phyloP scores from a whole-genome alignment of 352 stramenopile species.

The Globisporangium radiosum region DNA sequence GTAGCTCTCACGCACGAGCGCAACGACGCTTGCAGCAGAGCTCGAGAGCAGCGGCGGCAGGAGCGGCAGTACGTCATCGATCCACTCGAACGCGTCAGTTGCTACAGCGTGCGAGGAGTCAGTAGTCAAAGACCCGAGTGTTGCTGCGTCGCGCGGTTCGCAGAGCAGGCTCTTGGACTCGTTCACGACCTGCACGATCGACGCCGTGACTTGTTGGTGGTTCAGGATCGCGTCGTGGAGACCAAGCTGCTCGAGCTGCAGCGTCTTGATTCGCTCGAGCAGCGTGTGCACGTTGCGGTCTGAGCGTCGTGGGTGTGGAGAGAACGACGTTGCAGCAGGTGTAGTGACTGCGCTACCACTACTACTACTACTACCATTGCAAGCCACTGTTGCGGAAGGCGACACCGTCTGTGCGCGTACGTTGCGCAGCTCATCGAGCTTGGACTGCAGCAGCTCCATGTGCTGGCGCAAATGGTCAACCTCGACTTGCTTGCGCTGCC shows the following conservation, averaged over 20 bases:
- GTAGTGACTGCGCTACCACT: neutral
- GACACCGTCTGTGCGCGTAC: neutral
- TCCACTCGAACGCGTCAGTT: constrained; percentile 13
- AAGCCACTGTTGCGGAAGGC: too few relatives aligned
- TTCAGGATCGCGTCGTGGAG: constrained; percentile 6
- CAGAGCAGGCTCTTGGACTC: constrained; percentile 1
- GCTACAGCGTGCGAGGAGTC: too few relatives aligned
- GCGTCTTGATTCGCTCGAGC: constrained; percentile 7
- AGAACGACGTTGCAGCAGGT: neutral
- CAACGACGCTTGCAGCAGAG: neutral
- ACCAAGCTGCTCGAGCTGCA: constrained; percentile 9
- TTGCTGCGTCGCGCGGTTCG: neutral
- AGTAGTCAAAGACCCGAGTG: too few relatives aligned
- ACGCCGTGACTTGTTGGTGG: constrained; percentile 4
- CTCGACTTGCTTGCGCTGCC: constrained; percentile 15
- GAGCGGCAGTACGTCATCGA: constrained; percentile 13
- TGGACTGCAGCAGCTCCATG: constrained; percentile 12
- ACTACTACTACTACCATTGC: too few relatives aligned
- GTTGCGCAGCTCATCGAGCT: constrained; percentile 1
- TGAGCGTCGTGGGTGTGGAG: constrained; percentile 4
- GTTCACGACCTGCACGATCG: constrained; percentile 6
- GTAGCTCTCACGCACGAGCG: constrained; percentile 7
- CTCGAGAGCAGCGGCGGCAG: constrained; percentile 10
- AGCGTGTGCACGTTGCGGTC: constrained; percentile 10
- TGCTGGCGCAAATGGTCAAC: constrained; percentile 10